Conservation (phyloP, 345 rosid species). For the Eucalyptus regnans region DNA sequence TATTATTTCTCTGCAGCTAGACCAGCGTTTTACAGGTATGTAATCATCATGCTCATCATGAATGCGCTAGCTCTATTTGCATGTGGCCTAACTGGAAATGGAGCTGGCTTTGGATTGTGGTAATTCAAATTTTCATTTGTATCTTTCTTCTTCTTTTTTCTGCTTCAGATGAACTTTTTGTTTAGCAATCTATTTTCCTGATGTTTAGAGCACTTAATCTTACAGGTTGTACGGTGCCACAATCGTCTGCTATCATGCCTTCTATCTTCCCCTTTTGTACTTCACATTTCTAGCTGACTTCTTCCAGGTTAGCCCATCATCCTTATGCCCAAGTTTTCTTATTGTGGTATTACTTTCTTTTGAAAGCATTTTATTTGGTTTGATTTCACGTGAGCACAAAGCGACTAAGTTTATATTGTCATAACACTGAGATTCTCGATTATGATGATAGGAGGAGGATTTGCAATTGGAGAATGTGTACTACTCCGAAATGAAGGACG, state of each 20-base stretch:
- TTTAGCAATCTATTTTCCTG: background rate
- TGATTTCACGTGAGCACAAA: background rate
- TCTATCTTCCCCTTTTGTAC: slow-evolving; percentile 78
- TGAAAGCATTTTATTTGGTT: background rate
- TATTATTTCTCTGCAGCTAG: slow-evolving; percentile 44
- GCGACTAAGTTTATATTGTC: background rate
- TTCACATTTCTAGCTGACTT: slow-evolving; percentile 78
- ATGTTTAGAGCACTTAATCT: background rate
- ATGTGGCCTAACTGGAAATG: slow-evolving; percentile 49
- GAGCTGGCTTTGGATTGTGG: slow-evolving; percentile 72
- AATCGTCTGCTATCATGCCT: slow-evolving; percentile 66
- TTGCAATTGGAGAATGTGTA: slow-evolving; percentile 66
- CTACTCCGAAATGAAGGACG: slow-evolving; percentile 98
- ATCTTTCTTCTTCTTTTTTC: background rate
- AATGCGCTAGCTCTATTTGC: slow-evolving; percentile 55
- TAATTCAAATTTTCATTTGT: slow-evolving; percentile 7
- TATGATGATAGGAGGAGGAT: slow-evolving; percentile 57
- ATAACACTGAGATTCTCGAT: background rate
- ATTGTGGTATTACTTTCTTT: background rate
- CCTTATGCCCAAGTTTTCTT: background rate
- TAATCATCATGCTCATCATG: slow-evolving; percentile 48
- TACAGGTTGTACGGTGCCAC: slow-evolving; percentile 67
- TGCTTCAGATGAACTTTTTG: background rate
- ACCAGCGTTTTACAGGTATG: slow-evolving; percentile 81
- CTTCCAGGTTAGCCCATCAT: slow-evolving; percentile 52